Evolutionary conservation across 208 protist genomes (phyloP), one percentile per base, ranked within the genome.

Genomic region (Balamuthia mandrillaris): DNA sequence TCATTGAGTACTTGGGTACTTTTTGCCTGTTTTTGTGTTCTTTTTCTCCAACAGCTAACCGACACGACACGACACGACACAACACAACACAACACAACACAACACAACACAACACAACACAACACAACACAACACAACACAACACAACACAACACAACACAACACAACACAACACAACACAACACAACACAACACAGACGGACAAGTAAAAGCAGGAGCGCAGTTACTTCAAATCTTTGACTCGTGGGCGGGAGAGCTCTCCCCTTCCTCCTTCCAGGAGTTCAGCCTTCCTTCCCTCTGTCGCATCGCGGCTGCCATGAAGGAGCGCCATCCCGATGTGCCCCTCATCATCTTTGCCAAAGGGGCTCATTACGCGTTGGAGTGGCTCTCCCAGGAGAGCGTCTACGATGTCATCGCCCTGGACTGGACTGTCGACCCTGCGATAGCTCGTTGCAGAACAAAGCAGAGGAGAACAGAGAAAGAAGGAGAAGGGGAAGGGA

Each of bases 201-300:
- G n/a, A n/a, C n/a, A n/a, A n/a, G n/a, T n/a, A n/a, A n/a, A n/a
- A n/a, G n/a, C n/a, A 18, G 86, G 86, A 5, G 91, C 91, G 0
- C 92, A 94, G 66, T 79, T 94, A n/a, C 84, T 95, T 2, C 92
- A 96, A 45, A 86, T 96, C 1, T 96, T 96, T 84, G 95, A 96
- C 49, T 93, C 90, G 0, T 93, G 90, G 84, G 93, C 93, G 9
- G 91, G 90, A 24, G 91, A 95, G 45, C 89, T 96, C 3, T 61
- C 63, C 4, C 91, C 90, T 9, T 70, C 89, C 18, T 14, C 87
- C 0, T 96, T 93, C 37, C 41, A 42, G 16, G 72, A 90, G 51
- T 96, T 94, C 81, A 58, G 75, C 27, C 37, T 92, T 12, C 95
- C 95, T 2, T 95, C 93, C 61, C 81, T 96, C 0, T 24, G 56